These are phyloP conservation scores for Cymbopogon citratus DNA, from an alignment of 176 grass and related monocot species.

Conservation along the genomic window DNA sequence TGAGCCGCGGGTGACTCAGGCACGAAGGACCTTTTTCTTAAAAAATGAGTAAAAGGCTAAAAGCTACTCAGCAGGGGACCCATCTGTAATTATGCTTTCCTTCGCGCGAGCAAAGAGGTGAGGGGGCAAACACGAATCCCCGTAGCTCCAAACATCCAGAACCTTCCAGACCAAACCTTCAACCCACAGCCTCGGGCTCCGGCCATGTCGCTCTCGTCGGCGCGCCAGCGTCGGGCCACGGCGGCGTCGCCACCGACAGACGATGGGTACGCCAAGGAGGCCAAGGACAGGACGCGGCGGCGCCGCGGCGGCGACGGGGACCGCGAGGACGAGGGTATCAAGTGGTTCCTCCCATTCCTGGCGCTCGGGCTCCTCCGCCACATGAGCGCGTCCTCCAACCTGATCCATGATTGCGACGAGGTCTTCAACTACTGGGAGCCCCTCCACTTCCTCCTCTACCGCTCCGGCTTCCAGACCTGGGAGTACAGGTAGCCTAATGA, in stretches of 20 bases:
- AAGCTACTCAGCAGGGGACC: not conserved
- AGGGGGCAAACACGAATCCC: not conserved
- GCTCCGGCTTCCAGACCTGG: slow-evolving; percentile 97
- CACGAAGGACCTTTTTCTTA: not conserved
- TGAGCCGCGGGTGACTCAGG: no score
- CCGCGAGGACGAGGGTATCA: slow-evolving; percentile 41
- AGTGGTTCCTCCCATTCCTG: slow-evolving; percentile 77
- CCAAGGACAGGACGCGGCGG: slow-evolving; percentile 50
- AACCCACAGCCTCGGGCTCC: not conserved
- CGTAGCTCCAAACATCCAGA: slow-evolving; percentile 7
- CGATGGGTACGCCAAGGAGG: slow-evolving; percentile 70
- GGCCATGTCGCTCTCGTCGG: slow-evolving; percentile 59
- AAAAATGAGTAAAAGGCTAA: not conserved
- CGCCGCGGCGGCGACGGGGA: slow-evolving; percentile 16
- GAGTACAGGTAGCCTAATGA: slow-evolving; percentile 63
- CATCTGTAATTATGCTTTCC: not conserved
- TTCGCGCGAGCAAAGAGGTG: not conserved
- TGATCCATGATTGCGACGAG: slow-evolving; percentile 99
- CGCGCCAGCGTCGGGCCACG: slow-evolving; percentile 59
- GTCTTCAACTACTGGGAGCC: slow-evolving; percentile 99
- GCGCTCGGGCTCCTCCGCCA: slow-evolving; percentile 72
- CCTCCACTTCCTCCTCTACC: slow-evolving; percentile 89
- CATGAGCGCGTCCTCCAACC: slow-evolving; percentile 96
- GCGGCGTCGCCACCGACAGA: slow-evolving; percentile 25
- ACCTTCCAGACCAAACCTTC: slow-evolving; percentile 19